Evolutionary conservation across 768 basidiomycete genomes (phyloP).

Genomic region (Rhodotorula taiwanensis): DNA sequence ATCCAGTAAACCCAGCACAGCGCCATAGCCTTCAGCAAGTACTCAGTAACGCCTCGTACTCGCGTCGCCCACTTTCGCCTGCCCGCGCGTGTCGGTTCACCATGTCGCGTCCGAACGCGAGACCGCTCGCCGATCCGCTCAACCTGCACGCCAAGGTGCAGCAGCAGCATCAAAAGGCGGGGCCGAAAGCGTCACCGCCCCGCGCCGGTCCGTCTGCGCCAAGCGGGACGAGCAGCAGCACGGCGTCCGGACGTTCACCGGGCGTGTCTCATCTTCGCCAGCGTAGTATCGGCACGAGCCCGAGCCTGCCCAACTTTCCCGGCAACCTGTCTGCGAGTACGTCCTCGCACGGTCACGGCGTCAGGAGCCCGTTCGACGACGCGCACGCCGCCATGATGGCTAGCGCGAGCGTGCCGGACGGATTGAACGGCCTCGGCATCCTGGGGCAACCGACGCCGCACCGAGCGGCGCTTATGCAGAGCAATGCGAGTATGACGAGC

Average conservation of each 20-base stretch:
- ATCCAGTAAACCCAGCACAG: too few species aligned
- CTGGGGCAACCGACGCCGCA: slow-evolving; percentile 6
- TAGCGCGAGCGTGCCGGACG: background rate
- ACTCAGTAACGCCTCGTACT: too few species aligned
- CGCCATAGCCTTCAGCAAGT: too few species aligned
- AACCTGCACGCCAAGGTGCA: too few species aligned
- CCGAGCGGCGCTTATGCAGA: slow-evolving; percentile 7
- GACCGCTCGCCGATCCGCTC: too few species aligned
- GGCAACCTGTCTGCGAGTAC: background rate
- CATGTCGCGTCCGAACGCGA: too few species aligned
- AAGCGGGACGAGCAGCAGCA: background rate
- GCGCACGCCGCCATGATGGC: background rate
- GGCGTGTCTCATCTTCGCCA: slow-evolving; percentile 12
- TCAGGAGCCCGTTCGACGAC: slow-evolving; percentile 22
- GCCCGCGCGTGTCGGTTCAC: too few species aligned
- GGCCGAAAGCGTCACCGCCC: too few species aligned
- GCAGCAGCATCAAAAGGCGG: too few species aligned
- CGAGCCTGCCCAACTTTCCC: background rate
- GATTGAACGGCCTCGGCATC: too few species aligned
- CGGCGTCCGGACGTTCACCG: background rate
- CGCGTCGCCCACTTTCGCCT: too few species aligned
- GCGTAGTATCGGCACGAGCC: slow-evolving; percentile 4
- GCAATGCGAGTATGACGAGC: background rate
- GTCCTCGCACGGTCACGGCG: background rate
- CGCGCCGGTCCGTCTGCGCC: too few species aligned